These are phyloP conservation scores for Ceratocystis colombiana DNA, from an alignment of 2,329 filamentous ascomycete genomes.

Conservation along the genomic window DNA sequence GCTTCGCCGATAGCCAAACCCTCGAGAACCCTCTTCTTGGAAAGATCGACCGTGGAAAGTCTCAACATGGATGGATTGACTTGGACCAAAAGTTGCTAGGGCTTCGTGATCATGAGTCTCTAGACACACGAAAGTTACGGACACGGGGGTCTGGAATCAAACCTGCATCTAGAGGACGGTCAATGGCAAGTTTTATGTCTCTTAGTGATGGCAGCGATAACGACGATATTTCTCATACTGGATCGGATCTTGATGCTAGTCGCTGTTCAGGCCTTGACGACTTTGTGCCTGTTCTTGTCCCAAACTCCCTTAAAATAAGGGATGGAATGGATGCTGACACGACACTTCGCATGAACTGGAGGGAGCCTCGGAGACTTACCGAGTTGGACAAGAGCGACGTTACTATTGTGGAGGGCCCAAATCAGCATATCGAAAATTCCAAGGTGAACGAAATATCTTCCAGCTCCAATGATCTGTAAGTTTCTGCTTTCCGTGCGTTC, in stretches of 20 bases:
- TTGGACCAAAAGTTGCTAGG: slow-evolving; percentile 14
- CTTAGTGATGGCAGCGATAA: neutral
- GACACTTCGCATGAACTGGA: slow-evolving; percentile 24
- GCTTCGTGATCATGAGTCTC: neutral
- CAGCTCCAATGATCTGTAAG: neutral
- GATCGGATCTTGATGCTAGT: slow-evolving; percentile 16
- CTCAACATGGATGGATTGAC: slow-evolving; percentile 24
- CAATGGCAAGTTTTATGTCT: slow-evolving; percentile 1
- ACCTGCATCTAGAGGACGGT: neutral
- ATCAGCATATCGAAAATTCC: neutral
- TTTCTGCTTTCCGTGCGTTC: slow-evolving; percentile 32
- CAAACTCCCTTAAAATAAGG: slow-evolving; percentile 21
- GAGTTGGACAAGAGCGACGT: slow-evolving; percentile 1
- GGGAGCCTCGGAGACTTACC: slow-evolving; percentile 8
- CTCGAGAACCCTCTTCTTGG: slow-evolving; percentile 25
- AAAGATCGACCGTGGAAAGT: slow-evolving; percentile 12
- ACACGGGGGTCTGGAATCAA: slow-evolving; percentile 8
- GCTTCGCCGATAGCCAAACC: slow-evolving; percentile 23
- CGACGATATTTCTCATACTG: neutral
- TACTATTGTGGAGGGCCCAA: neutral
- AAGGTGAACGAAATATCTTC: slow-evolving; percentile 7
- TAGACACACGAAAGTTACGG: slow-evolving; percentile 5
- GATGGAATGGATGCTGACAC: slow-evolving; percentile 23
- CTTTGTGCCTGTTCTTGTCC: slow-evolving; percentile 21
- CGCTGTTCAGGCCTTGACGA: slow-evolving; percentile 16